phyloP scores from a whole-genome alignment of 805 yeast species.

The Nakazawaea siamensis region DNA sequence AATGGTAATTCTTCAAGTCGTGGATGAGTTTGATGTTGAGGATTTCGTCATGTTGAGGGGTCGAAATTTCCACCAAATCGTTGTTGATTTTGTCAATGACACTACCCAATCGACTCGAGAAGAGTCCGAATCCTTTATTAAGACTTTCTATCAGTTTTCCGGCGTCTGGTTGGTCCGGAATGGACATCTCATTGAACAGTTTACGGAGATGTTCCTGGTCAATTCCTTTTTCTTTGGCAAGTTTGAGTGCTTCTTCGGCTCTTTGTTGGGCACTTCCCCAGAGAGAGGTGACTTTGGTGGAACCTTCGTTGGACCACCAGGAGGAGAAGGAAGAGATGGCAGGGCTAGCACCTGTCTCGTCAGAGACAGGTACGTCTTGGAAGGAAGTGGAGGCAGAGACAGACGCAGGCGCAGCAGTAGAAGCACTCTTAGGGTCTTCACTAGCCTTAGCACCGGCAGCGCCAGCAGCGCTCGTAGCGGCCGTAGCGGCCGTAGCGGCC shows the following conservation, averaged over 20 bases:
- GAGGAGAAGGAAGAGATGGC: slow-evolving; percentile 59
- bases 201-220: slow-evolving; percentile 24
- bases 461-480: slow-evolving; percentile 3
- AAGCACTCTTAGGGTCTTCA: not conserved
- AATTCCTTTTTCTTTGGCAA: slow-evolving; percentile 31
- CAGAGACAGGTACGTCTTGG: slow-evolving; percentile 4
- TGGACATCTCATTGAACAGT: slow-evolving; percentile 31
- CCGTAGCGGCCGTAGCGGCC: slow-evolving; percentile 1
- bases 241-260: slow-evolving; percentile 42
- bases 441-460: not conserved
- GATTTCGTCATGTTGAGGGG: slow-evolving; percentile 36
- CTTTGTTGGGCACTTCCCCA: slow-evolving; percentile 59
- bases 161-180: slow-evolving; percentile 28
- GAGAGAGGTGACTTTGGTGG: slow-evolving; percentile 52
- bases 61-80: slow-evolving; percentile 15
- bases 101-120: slow-evolving; percentile 23
- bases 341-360: slow-evolving; percentile 15
- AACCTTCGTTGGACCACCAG: slow-evolving; percentile 73
- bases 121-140: slow-evolving; percentile 22
- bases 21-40: slow-evolving; percentile 58
- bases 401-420: not conserved
- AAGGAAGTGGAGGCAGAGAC: no score
- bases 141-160: slow-evolving; percentile 28
- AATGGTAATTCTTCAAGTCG: slow-evolving; percentile 49
- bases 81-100: slow-evolving; percentile 30